Conservation (phyloP, 352 stramenopile species). For the Blastocystis hominis region DNA sequence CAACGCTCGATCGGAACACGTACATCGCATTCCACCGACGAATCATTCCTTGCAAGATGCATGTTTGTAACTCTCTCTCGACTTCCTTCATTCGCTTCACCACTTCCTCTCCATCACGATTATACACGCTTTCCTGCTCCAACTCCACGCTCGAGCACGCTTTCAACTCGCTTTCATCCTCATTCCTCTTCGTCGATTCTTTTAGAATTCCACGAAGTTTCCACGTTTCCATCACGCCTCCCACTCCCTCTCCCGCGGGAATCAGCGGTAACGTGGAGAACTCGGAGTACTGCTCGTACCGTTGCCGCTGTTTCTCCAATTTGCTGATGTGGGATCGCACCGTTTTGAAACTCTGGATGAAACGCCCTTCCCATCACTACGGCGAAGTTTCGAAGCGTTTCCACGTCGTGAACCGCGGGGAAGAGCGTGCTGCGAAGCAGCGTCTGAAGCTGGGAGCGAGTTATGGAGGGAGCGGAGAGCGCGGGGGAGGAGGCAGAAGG, state of each 20-base stretch:
- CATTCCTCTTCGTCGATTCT: neutral
- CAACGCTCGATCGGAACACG: neutral
- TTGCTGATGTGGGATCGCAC: neutral
- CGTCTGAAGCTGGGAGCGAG: neutral
- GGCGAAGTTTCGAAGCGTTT: neutral
- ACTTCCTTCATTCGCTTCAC: neutral
- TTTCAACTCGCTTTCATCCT: too few relatives aligned
- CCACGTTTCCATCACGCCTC: too few relatives aligned
- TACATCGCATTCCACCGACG: neutral
- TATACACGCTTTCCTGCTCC: neutral
- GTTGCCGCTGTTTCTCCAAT: neutral
- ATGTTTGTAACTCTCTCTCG: neutral
- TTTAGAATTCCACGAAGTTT: too few relatives aligned
- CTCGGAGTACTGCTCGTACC: neutral
- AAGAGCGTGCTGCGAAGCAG: neutral
- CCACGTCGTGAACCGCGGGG: neutral
- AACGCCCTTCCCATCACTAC: neutral
- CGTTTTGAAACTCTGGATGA: neutral
- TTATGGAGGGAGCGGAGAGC: neutral
- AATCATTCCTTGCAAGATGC: neutral
- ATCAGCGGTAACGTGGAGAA: neutral
- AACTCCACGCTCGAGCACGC: neutral
- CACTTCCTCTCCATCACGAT: neutral
- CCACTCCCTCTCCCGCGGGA: too few relatives aligned
- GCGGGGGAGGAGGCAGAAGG: neutral